phyloP scores from a whole-genome alignment of 352 stramenopile species.

The Phytophthora crassamura region DNA sequence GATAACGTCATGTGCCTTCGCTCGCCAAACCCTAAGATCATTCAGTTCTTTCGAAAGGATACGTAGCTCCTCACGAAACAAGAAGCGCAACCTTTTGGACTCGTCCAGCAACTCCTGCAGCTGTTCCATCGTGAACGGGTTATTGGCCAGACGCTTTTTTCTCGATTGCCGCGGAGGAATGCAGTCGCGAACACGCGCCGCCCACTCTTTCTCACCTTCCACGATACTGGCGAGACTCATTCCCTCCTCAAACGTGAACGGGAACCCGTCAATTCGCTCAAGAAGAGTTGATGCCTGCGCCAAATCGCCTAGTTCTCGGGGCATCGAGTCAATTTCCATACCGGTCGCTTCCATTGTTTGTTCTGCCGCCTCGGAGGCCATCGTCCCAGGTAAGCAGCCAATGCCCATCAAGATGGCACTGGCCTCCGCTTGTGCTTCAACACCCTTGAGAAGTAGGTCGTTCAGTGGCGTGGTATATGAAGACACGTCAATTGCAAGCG shows the following conservation, averaged over 20 bases:
- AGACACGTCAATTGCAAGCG: constrained; percentile 67
- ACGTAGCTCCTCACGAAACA: constrained; percentile 80
- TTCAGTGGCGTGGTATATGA: constrained; percentile 67
- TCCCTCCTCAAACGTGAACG: constrained; percentile 80
- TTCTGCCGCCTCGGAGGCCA: constrained; percentile 10
- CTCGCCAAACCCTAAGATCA: constrained; percentile 69
- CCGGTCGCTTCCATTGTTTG: constrained; percentile 8
- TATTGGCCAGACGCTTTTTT: constrained; percentile 77
- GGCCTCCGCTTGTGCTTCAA: constrained; percentile 57
- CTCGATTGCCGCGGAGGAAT: constrained; percentile 80
- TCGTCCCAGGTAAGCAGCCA: constrained; percentile 40
- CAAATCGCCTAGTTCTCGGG: constrained; percentile 50
- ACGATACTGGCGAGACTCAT: constrained; percentile 63
- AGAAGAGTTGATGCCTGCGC: constrained; percentile 58
- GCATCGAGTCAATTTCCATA: constrained; percentile 33
- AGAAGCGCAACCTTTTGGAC: constrained; percentile 63
- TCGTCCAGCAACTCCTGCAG: constrained; percentile 64
- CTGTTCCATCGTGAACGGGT: constrained; percentile 66
- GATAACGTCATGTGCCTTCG: constrained; percentile 62
- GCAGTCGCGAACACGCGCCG: constrained; percentile 71
- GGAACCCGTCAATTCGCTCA: constrained; percentile 70
- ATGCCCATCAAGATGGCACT: constrained; percentile 62
- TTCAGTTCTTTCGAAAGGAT: constrained; percentile 80
- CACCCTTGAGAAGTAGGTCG: constrained; percentile 58
- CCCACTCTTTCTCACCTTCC: constrained; percentile 67